Evolutionary conservation across 2,329 filamentous ascomycete genomes (phyloP).

Genomic region (Incumbomyces lentus): DNA sequence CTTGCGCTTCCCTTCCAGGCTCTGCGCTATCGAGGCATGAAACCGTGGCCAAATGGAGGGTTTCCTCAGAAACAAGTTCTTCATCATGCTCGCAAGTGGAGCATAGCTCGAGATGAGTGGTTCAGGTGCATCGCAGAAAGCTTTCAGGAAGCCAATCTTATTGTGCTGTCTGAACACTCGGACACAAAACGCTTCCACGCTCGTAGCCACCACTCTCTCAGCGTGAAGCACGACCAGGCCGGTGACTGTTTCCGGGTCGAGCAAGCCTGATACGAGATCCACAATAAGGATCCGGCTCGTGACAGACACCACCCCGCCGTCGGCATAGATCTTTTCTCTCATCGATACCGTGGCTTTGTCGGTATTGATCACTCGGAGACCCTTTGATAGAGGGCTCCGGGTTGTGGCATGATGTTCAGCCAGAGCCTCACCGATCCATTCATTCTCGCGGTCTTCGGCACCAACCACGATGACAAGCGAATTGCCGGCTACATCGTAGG

Average conservation of each 20-base stretch:
- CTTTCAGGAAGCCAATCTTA: constrained; percentile 85
- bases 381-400: constrained; percentile 67
- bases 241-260: constrained; percentile 75
- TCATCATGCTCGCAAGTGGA: constrained; percentile 79
- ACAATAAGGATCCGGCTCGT: constrained; percentile 93
- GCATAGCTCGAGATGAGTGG: constrained; percentile 82
- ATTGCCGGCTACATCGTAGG: constrained; percentile 90
- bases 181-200: constrained; percentile 87
- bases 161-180: constrained; percentile 92
- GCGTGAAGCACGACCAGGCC: constrained; percentile 82
- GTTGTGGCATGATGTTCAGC: constrained; percentile 93
- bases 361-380: constrained; percentile 85
- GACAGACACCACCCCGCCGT: constrained; percentile 87
- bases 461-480: constrained; percentile 84
- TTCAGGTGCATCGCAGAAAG: constrained; percentile 88
- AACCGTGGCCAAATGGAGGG: constrained; percentile 88
- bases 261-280: constrained; percentile 71
- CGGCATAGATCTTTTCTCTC: constrained; percentile 81
- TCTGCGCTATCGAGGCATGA: constrained; percentile 78
- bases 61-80: constrained; percentile 81
- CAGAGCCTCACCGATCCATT: constrained; percentile 90
- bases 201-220: constrained; percentile 72
- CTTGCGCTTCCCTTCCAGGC: constrained; percentile 80
- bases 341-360: constrained; percentile 79
- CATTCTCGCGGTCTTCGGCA: constrained; percentile 85